Evolutionary conservation across 2,329 filamentous ascomycete species (phyloP).

Genomic region (Neodidymelliopsis sp.): DNA sequence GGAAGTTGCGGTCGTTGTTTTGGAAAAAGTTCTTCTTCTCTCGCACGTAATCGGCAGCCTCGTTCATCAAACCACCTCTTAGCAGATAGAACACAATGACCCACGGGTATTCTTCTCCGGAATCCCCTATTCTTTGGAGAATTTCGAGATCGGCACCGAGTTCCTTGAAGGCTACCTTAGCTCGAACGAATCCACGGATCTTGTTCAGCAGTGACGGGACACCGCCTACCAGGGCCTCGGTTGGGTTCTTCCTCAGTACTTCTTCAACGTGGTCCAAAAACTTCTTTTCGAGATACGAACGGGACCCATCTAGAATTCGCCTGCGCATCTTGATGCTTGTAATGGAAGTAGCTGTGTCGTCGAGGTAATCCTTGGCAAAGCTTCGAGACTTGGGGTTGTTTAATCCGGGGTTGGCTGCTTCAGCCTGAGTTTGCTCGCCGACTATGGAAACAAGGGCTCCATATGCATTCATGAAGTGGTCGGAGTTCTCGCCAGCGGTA

Average conservation of each 20-base stretch:
- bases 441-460: constrained; percentile 80
- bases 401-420: constrained; percentile 62
- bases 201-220: constrained; percentile 88
- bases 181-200: constrained; percentile 88
- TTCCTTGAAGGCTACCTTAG: constrained; percentile 81
- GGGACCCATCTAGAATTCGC: constrained; percentile 80
- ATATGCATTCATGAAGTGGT: constrained; percentile 83
- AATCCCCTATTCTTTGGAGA: constrained; percentile 72
- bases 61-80: constrained; percentile 80
- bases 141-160: constrained; percentile 82
- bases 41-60: constrained; percentile 87
- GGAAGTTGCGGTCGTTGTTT: constrained; percentile 89
- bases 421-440: constrained; percentile 67
- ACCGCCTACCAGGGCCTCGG: constrained; percentile 88
- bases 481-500: constrained; percentile 73
- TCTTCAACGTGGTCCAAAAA: constrained; percentile 81
- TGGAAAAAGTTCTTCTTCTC: constrained; percentile 84
- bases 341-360: constrained; percentile 72
- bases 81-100: constrained; percentile 92
- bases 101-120: constrained; percentile 84
- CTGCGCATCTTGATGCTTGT: constrained; percentile 74
- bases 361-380: constrained; percentile 78
- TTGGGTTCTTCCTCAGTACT: constrained; percentile 80
- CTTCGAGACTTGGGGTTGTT: constrained; percentile 76
- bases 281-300: constrained; percentile 78